Percentiles rank a stretch among this genome's conserved stretches.
These are phyloP conservation scores for Scedosporium apiospermum DNA, from an alignment of 2,329 filamentous ascomycete genomes.

Conservation along the genomic window DNA sequence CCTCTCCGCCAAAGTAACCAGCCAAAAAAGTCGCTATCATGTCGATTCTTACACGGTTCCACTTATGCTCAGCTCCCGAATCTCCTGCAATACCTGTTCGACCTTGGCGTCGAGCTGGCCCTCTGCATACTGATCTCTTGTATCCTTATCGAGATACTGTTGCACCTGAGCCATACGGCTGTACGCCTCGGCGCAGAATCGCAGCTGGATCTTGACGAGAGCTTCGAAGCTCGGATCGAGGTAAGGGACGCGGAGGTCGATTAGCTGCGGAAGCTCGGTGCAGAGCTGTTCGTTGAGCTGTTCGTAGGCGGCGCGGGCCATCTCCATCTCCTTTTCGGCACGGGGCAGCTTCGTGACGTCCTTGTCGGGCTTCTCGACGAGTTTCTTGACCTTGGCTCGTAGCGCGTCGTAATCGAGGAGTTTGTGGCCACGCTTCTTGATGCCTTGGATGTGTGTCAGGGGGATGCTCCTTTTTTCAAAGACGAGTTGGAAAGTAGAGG, in stretches of 20 bases:
- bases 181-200: conserved; percentile 97
- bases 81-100: conserved; percentile 94
- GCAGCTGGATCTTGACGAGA: conserved; percentile 93
- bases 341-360: conserved; percentile 93
- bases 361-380: conserved; percentile 98
- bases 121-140: conserved; percentile 88
- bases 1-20: not conserved
- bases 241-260: conserved; percentile 93
- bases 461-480: conserved; percentile 5
- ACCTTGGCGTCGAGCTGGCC: conserved; percentile 86
- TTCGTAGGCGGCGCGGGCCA: conserved; percentile 89
- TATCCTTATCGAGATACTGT: conserved; percentile 93
- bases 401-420: conserved; percentile 96
- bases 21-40: not conserved
- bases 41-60: conserved; percentile 43
- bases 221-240: conserved; percentile 96
- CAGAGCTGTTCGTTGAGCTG: conserved; percentile 95
- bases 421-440: conserved; percentile 98
- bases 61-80: conserved; percentile 89
- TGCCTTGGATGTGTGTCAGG: conserved; percentile 40
- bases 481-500: not conserved
- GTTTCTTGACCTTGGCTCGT: conserved; percentile 90
- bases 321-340: conserved; percentile 91
- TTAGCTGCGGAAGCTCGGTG: conserved; percentile 85
- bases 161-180: conserved; percentile 98